These are phyloP conservation scores for Naganishia liquefaciens DNA, from an alignment of 1,284 basidiomycete genomes.

Conservation along the genomic window DNA sequence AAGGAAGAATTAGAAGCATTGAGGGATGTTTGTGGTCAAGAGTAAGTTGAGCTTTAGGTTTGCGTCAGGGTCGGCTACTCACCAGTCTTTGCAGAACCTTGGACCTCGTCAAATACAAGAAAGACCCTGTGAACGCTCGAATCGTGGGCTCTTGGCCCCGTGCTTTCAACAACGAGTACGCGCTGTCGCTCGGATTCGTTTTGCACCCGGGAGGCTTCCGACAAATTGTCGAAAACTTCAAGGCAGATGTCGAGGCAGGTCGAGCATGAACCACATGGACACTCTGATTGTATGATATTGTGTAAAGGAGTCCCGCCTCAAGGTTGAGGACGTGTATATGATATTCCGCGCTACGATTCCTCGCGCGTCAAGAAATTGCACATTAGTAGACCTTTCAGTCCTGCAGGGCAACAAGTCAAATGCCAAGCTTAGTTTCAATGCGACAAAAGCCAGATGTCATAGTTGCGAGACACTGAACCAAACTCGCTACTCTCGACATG, in stretches of 20 bases:
- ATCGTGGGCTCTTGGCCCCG: constrained; percentile 53
- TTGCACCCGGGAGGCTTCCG: constrained; percentile 52
- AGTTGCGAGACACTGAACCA: too few relatives aligned
- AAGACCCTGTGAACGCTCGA: constrained; percentile 52
- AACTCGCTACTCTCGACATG: constrained; percentile 34
- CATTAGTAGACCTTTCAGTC: too few relatives aligned
- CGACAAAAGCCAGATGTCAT: too few relatives aligned
- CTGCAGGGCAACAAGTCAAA: too few relatives aligned
- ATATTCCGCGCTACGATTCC: too few relatives aligned
- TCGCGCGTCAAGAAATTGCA: too few relatives aligned
- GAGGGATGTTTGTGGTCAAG: constrained; percentile 46
- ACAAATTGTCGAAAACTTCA: constrained; percentile 50
- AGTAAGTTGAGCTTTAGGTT: constrained; percentile 30
- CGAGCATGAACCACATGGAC: too few relatives aligned
- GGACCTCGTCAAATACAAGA: constrained; percentile 51
- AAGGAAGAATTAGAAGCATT: constrained; percentile 51
- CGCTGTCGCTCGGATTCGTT: constrained; percentile 48
- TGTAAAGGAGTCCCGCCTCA: too few relatives aligned
- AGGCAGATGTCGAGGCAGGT: constrained; percentile 44
- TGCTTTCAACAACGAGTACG: constrained; percentile 50
- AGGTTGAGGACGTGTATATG: too few relatives aligned
- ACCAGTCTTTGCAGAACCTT: constrained; percentile 37
- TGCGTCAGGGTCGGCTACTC: not conserved
- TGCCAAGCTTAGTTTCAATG: too few relatives aligned
- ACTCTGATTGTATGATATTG: too few relatives aligned